A percentile compares a stretch with the other conserved stretches of the same genome.
phyloP scores from a whole-genome alignment of 176 grass and related monocot genomes.

The Juncus effusus region DNA sequence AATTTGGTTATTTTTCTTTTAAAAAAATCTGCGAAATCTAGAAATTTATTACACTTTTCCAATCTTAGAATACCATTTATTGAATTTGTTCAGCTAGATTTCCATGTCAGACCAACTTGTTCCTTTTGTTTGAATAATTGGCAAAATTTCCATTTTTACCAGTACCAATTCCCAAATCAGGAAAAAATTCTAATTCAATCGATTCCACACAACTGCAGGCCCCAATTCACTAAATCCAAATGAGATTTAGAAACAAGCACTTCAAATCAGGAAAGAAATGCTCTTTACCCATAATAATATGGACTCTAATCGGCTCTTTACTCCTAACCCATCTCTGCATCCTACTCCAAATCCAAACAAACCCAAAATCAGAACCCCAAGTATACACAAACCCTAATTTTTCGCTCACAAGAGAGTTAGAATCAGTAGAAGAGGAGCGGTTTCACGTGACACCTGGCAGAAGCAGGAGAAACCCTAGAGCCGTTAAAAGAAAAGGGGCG shows the following conservation, averaged over 20 bases:
- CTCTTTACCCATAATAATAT: constrained; percentile 1
- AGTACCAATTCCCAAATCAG: neutral
- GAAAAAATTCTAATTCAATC: constrained; percentile 15
- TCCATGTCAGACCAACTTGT: neutral
- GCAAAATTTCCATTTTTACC: neutral
- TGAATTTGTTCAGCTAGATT: constrained; percentile 12
- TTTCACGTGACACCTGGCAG: constrained; percentile 48
- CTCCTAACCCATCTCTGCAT: constrained; percentile 63
- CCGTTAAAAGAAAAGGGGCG: constrained; percentile 73
- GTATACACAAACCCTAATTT: constrained; percentile 19
- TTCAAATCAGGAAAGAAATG: constrained; percentile 26
- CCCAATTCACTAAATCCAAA: constrained; percentile 13
- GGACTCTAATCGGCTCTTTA: constrained; percentile 41
- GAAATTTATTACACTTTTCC: neutral
- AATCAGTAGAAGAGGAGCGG: constrained; percentile 69
- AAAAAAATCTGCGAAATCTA: neutral
- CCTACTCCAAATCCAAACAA: constrained; percentile 20
- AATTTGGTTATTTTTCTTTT: neutral
- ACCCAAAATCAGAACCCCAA: neutral
- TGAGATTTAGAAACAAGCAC: constrained; percentile 27
- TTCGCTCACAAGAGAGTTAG: constrained; percentile 42
- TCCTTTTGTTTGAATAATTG: neutral
- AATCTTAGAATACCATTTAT: neutral
- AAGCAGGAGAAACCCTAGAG: constrained; percentile 78
- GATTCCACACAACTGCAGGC: constrained; percentile 5